Conservation (phyloP, 2,329 filamentous ascomycete species). For the Colletotrichum graminicola region DNA sequence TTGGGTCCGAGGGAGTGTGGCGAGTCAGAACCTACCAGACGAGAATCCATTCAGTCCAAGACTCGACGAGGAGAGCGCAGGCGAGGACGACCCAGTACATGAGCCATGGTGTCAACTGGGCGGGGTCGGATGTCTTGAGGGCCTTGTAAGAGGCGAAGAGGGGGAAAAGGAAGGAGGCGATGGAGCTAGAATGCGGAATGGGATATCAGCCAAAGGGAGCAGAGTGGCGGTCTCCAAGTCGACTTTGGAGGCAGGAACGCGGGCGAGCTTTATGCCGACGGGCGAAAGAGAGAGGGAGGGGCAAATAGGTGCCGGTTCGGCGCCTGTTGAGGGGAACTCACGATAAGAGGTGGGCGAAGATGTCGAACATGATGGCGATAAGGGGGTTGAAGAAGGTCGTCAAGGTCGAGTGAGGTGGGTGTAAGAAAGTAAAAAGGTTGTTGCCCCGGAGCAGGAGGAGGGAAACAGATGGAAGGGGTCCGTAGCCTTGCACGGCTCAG, state of each 20-base stretch:
- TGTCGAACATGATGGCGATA: constrained; percentile 74
- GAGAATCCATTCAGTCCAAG: constrained; percentile 88
- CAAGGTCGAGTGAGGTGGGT: constrained; percentile 14
- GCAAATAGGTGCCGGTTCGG: background rate
- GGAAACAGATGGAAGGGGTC: constrained; percentile 15
- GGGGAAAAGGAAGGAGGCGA: constrained; percentile 92
- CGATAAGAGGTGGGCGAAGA: constrained; percentile 83
- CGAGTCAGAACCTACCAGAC: constrained; percentile 70
- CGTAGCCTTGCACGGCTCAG: constrained; percentile 33
- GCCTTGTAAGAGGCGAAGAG: constrained; percentile 99
- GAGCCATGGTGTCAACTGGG: constrained; percentile 93
- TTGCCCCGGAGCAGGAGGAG: constrained; percentile 1
- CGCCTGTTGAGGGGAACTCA: constrained; percentile 60
- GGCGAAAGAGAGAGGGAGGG: background rate
- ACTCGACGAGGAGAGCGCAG: constrained; percentile 84
- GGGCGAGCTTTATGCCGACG: background rate
- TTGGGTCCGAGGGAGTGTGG: background rate
- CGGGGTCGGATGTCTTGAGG: constrained; percentile 90
- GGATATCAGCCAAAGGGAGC: constrained; percentile 21
- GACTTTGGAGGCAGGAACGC: background rate
- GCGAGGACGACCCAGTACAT: constrained; percentile 99
- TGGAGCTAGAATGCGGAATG: constrained; percentile 67
- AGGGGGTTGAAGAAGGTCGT: constrained; percentile 9
- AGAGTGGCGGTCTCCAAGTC: constrained; percentile 10
- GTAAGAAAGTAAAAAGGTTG: constrained; percentile 28